These are phyloP conservation scores for Herpetospermum pedunculosum DNA, from an alignment of 306 rosid species.

Conservation along the genomic window DNA sequence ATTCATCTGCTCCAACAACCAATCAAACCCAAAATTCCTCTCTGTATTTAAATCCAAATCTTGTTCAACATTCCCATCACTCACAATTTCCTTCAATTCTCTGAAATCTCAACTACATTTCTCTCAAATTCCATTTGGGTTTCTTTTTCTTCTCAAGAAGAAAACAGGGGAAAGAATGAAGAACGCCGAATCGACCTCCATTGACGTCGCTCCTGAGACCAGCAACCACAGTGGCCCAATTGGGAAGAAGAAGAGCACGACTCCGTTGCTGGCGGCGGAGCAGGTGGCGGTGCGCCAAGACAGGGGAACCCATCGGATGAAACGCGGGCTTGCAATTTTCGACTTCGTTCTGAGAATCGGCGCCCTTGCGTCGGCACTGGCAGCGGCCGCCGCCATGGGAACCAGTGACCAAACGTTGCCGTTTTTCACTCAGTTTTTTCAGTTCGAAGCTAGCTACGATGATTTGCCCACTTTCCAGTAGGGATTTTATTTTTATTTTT, in stretches of 20 bases:
- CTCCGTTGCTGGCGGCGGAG: background rate
- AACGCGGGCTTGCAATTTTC: slow-evolving; percentile 46
- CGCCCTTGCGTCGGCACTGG: slow-evolving; percentile 40
- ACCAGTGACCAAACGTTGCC: slow-evolving; percentile 58
- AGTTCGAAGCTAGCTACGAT: slow-evolving; percentile 75
- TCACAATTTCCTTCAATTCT: background rate
- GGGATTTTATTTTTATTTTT: background rate
- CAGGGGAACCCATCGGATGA: slow-evolving; percentile 33
- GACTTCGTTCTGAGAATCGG: slow-evolving; percentile 76
- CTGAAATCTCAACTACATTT: background rate
- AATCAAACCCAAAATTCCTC: background rate
- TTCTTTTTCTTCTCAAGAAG: background rate
- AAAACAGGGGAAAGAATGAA: slow-evolving; percentile 24
- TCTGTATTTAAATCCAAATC: background rate
- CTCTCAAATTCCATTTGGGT: background rate
- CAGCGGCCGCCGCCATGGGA: slow-evolving; percentile 76
- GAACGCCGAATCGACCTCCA: slow-evolving; percentile 31
- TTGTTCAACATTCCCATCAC: background rate
- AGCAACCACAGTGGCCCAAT: slow-evolving; percentile 8
- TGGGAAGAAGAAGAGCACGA: slow-evolving; percentile 31
- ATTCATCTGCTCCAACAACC: slow-evolving; percentile 3
- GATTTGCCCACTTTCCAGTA: slow-evolving; percentile 63
- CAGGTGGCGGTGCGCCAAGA: background rate
- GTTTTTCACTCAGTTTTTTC: slow-evolving; percentile 90
- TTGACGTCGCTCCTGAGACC: slow-evolving; percentile 43